Percentiles rank a stretch among this genome's conserved stretches.
These are phyloP conservation scores for Candida caryicola DNA, from an alignment of 805 yeast genomes.

Conservation along the genomic window DNA sequence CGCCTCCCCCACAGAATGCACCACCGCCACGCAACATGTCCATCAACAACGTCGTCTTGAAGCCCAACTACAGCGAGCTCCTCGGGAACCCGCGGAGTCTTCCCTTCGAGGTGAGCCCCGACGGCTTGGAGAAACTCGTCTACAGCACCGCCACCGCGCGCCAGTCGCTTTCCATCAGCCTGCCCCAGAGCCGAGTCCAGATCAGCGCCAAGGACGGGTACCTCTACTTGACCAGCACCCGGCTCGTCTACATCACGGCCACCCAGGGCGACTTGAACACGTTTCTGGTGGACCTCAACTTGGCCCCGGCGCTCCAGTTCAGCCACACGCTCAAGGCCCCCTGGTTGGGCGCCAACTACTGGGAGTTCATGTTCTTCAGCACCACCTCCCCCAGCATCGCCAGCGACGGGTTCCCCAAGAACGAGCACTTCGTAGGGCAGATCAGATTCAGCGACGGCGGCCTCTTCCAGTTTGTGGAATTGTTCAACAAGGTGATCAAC, in stretches of 20 bases:
- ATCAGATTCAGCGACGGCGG: conserved; percentile 50
- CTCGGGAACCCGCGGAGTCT: conserved; percentile 5
- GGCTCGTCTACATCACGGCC: conserved; percentile 39
- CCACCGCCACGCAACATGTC: conserved; percentile 19
- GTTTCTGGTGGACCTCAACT: conserved; percentile 35
- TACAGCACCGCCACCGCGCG: conserved; percentile 19
- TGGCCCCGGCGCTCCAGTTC: conserved; percentile 29
- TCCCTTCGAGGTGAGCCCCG: conserved; percentile 20
- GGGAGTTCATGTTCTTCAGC: conserved; percentile 42
- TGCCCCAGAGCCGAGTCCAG: conserved; percentile 13
- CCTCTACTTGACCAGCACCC: conserved; percentile 39
- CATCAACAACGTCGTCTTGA: conserved; percentile 23
- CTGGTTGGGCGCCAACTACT: conserved; percentile 54
- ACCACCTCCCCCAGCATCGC: conserved; percentile 30
- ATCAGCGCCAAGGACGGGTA: conserved; percentile 39
- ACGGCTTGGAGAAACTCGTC: conserved; percentile 17
- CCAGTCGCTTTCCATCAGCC: conserved; percentile 28
- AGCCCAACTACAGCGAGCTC: conserved; percentile 11
- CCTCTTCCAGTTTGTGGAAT: conserved; percentile 37
- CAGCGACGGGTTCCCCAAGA: conserved; percentile 40
- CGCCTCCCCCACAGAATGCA: not conserved
- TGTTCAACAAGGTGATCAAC: conserved; percentile 31
- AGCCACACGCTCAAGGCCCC: conserved; percentile 44
- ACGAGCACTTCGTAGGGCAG: conserved; percentile 36
- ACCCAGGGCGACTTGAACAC: conserved; percentile 42